These are phyloP conservation scores for Lichina pygmaea DNA, from an alignment of 495 filamentous ascomycete species.

Conservation along the genomic window DNA sequence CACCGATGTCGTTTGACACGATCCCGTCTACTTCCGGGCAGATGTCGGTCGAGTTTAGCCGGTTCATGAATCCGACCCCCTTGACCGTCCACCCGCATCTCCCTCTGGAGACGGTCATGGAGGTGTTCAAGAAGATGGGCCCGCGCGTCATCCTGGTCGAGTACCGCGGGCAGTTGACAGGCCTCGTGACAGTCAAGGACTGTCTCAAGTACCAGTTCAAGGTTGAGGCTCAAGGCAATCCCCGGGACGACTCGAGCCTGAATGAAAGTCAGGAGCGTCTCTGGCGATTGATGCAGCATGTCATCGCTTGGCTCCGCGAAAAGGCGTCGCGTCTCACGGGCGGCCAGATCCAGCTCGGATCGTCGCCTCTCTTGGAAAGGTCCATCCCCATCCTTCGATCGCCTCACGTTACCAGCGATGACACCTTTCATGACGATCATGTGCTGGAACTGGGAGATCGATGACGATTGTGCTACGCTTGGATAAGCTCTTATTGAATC, in stretches of 20 bases:
- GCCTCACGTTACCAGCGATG: too few species aligned
- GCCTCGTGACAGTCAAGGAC: slow-evolving; percentile 88
- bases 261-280: slow-evolving; percentile 31
- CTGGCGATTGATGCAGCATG: slow-evolving; percentile 32
- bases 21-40: slow-evolving; percentile 28
- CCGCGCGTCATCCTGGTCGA: slow-evolving; percentile 86
- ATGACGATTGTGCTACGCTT: too few species aligned
- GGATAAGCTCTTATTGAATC: too few species aligned
- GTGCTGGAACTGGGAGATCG: too few species aligned
- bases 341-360: too few species aligned
- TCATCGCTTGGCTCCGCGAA: slow-evolving; percentile 7
- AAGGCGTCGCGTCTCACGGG: too few species aligned
- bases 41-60: slow-evolving; percentile 52
- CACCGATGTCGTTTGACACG: slow-evolving; percentile 35
- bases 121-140: slow-evolving; percentile 95
- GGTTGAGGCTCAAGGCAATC: slow-evolving; percentile 71
- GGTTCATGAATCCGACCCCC: slow-evolving; percentile 75
- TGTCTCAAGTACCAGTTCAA: slow-evolving; percentile 96
- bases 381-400: too few species aligned
- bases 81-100: slow-evolving; percentile 77
- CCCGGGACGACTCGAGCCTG: slow-evolving; percentile 20
- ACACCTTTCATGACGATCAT: too few species aligned
- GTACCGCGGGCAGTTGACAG: slow-evolving; percentile 53
- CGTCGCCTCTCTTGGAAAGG: too few species aligned
- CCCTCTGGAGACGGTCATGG: slow-evolving; percentile 91